Conservation (phyloP, 1,284 basidiomycete species). For the Moesziomyces parantarcticus region DNA sequence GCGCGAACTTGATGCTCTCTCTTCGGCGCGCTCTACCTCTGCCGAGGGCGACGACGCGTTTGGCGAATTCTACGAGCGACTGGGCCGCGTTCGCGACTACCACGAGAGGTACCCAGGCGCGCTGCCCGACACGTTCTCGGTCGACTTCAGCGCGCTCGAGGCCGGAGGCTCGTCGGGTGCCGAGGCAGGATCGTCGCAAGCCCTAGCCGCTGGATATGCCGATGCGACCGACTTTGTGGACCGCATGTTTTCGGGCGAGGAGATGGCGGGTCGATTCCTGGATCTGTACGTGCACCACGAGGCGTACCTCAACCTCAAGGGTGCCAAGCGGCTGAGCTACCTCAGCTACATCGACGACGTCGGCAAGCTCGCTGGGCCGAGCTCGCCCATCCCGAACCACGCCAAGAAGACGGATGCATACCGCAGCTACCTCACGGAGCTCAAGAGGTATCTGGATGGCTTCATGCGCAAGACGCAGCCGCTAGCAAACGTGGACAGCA, state of each 20-base stretch:
- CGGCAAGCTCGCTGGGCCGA: conserved; percentile 72
- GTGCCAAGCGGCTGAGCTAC: conserved; percentile 87
- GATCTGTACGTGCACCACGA: conserved; percentile 91
- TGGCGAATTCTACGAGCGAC: conserved; percentile 82
- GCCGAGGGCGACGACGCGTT: conserved; percentile 43
- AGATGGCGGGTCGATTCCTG: conserved; percentile 91
- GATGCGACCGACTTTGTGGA: conserved; percentile 58
- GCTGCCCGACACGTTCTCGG: conserved; percentile 69
- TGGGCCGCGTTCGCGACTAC: conserved; percentile 94
- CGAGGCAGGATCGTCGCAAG: conserved; percentile 17
- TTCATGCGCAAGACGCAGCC: conserved; percentile 90
- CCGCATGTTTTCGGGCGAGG: conserved; percentile 77
- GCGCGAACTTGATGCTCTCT: conserved; percentile 70
- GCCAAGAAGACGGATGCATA: conserved; percentile 61
- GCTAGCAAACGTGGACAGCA: conserved; percentile 80
- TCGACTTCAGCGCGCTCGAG: conserved; percentile 64
- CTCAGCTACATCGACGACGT: conserved; percentile 78
- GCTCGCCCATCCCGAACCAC: conserved; percentile 41
- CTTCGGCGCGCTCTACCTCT: conserved; percentile 10
- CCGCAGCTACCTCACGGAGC: conserved; percentile 59
- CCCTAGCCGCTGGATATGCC: conserved; percentile 15
- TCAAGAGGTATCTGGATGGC: conserved; percentile 85
- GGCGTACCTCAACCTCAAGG: conserved; percentile 80
- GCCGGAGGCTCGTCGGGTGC: conserved; percentile 23
- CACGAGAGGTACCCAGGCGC: conserved; percentile 90